Evolutionary conservation across 1,139 yeast species (phyloP), one percentile per base, ranked within the genome.

Genomic region (Zygosaccharomyces pseudobailii): DNA sequence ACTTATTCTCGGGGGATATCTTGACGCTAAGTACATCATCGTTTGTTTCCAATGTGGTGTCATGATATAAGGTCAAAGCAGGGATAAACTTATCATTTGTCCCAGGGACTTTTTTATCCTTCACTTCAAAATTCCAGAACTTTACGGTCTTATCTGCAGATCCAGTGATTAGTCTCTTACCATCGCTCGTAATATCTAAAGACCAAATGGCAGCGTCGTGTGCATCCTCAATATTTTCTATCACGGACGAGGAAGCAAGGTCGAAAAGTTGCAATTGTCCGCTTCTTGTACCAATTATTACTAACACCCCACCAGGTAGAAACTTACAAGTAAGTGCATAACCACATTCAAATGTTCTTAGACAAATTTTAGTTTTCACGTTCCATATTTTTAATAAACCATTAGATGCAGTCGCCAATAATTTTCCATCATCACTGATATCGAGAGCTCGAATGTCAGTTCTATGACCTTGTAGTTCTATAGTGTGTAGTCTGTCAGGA

Each of bases 161-260:
- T 24, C 97, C 98, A 8, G 97, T 87, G 1, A 90, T 82, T 51
- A 92, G 71, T 0, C 84, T 76, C 57, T 80, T 84, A 19, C 98
- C 98, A 67, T 92, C 96, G 6, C 84, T 79, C 1, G 94, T 81
- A 35, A 92, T 66, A 64, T 92, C 97, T 55, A 92, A 72, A 1
- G 96, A 82, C 97, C 97, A 94, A 42, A 92, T 79, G 0, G 97
- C 88, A 23, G 89, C 86, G 3, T 78, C 81, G 65, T 90, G 97
- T 0, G 95, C 96, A 42, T 71, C 76, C 51, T 82, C 83, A n/a
- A 86, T 76, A 27, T 79, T 72, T 56, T 84, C 88, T 5, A 87
- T 60, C 56, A 83, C 62, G 1, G 90, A 75, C 0, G 97, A 86
- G 2, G 90, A 78, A 0, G 96, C 86, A 52, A 92, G 78, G 65